Evolutionary conservation across 306 rosid genomes (phyloP).

Genomic region (Styphnolobium japonicum): DNA sequence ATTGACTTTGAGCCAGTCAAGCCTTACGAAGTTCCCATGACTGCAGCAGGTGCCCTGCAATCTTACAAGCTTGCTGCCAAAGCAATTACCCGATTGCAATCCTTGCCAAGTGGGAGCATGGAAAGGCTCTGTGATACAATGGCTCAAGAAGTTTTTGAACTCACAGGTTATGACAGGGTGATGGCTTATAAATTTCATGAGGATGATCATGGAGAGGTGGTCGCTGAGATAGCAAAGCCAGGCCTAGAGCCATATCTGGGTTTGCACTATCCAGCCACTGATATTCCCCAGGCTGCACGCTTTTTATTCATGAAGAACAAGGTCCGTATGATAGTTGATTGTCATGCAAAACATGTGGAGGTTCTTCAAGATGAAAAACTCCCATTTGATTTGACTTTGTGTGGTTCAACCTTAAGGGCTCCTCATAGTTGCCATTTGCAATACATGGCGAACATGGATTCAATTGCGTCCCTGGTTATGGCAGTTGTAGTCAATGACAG

Average conservation of each 20-base stretch:
- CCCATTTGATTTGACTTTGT: conserved; percentile 70
- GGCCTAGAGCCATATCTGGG: conserved; percentile 88
- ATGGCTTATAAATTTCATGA: conserved; percentile 98
- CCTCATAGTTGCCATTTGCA: conserved; percentile 89
- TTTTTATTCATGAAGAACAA: conserved; percentile 89
- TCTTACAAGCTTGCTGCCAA: conserved; percentile 95
- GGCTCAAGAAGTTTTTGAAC: conserved; percentile 96
- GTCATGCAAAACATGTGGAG: conserved; percentile 71
- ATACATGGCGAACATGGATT: conserved; percentile 86
- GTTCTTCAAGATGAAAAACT: conserved; percentile 86
- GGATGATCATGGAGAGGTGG: conserved; percentile 95
- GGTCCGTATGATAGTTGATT: conserved; percentile 94
- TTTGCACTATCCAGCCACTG: conserved; percentile 94
- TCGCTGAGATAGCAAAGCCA: conserved; percentile 78
- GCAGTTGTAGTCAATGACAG: conserved; percentile 89
- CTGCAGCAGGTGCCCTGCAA: conserved; percentile 91
- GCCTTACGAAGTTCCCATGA: conserved; percentile 87
- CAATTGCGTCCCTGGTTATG: conserved; percentile 91
- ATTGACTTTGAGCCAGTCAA: conserved; percentile 94
- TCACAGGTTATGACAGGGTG: conserved; percentile 97
- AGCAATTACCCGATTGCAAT: conserved; percentile 81
- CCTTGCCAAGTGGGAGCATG: conserved; percentile 92
- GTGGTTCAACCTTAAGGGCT: conserved; percentile 92
- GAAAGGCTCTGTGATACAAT: conserved; percentile 87
- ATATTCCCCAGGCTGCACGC: conserved; percentile 92